A percentile compares a stretch with the other conserved stretches of the same genome.
Conservation (phyloP, 1,284 basidiomycete genomes). For the Sporisorium reilianum region DNA sequence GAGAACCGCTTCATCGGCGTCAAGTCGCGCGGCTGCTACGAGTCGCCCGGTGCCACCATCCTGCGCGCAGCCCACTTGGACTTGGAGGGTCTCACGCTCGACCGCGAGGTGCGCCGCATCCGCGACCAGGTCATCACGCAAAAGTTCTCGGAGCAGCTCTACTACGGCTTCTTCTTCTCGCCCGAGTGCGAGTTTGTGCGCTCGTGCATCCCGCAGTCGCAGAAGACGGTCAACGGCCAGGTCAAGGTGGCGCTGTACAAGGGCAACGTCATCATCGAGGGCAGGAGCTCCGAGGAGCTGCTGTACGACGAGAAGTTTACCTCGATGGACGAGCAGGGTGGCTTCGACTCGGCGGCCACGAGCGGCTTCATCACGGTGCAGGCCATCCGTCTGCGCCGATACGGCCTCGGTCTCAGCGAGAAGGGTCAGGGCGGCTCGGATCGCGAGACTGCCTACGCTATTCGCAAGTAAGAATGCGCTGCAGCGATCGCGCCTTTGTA, state of each 20-base stretch:
- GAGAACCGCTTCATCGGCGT: slow-evolving; percentile 99
- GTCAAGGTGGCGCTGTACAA: slow-evolving; percentile 94
- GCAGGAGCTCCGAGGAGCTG: slow-evolving; percentile 89
- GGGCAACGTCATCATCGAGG: slow-evolving; percentile 94
- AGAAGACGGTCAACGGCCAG: slow-evolving; percentile 94
- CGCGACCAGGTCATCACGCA: slow-evolving; percentile 95
- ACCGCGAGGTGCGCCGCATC: slow-evolving; percentile 93
- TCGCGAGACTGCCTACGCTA: slow-evolving; percentile 60
- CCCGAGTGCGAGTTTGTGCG: slow-evolving; percentile 90
- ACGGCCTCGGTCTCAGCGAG: slow-evolving; percentile 59
- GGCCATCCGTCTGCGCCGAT: slow-evolving; percentile 66
- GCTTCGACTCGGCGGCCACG: slow-evolving; percentile 77
- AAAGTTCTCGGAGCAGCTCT: slow-evolving; percentile 89
- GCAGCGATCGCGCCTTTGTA: too few species aligned
- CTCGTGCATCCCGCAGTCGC: slow-evolving; percentile 84
- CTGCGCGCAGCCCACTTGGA: slow-evolving; percentile 95
- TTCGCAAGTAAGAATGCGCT: slow-evolving; percentile 36
- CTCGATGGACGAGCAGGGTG: slow-evolving; percentile 99
- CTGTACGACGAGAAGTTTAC: slow-evolving; percentile 92
- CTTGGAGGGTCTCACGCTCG: slow-evolving; percentile 94
- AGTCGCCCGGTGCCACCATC: slow-evolving; percentile 95
- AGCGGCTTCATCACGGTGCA: slow-evolving; percentile 67
- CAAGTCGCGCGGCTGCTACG: slow-evolving; percentile 98
- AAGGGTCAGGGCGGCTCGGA: slow-evolving; percentile 62
- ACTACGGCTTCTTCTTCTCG: slow-evolving; percentile 95